Base-by-base conservation (phyloP, 1,139 yeast genomes). In the Pneumocystis sp. region DNA sequence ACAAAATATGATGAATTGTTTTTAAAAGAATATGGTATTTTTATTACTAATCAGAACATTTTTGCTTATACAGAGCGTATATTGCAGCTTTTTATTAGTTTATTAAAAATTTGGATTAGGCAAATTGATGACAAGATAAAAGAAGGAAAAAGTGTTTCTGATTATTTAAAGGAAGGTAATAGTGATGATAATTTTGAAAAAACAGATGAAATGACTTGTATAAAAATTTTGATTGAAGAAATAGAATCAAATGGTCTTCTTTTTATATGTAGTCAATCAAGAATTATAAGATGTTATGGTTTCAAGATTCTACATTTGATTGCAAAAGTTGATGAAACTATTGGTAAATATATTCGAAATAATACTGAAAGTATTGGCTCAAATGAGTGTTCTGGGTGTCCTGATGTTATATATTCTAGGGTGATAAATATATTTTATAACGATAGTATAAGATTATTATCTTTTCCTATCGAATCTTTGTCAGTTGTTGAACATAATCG, bases 201-300 rank as follows among this genome's bases (percentile, higher is more conserved):
- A 6, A 77, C 82, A 25, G 93, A 88, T 67, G 90, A 86, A 66
- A 80, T 91, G 82, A 87, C 87, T 70, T 84, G 84, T 56, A 84
- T 89, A 59, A 85, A 89, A 70, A 86, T 96, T 0, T 85, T 87
- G 0, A 85, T 91, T 63, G 97, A 93, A 74, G 97, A 91, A 70
- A 87, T 91, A 8, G 98, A 95, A 76, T 97, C 98, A 0, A 89
- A 91, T 73, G 99, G 97, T 0, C 76, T 95, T 57, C 93, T 89
- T 73, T 93, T 95, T 73, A 78, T 95, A 40, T 89, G 96, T 72
- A 88, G 96, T 1, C 96, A 89, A 72, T 96, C 90, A 71, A 81
- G 88, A 45, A 80, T 82, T 57, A 81, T 89, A 17, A 80, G 98
- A 65, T 84, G 84, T 67, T 77, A 85, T 66, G 97, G 96, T 0